Conservation (phyloP, 2,329 filamentous ascomycete genomes). For the Cercospora zeina region DNA sequence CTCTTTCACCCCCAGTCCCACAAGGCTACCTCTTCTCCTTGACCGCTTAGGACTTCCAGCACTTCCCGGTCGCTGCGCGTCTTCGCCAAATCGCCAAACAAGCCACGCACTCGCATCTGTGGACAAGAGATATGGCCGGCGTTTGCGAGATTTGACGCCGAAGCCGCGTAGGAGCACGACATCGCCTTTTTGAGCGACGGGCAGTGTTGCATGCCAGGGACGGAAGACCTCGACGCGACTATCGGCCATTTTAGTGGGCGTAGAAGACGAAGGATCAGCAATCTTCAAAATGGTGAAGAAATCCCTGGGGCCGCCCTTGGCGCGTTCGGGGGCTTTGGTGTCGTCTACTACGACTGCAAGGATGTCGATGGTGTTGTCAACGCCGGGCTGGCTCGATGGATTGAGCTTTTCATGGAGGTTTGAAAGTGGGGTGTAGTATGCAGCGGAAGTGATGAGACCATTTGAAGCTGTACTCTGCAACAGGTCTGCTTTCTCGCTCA, state of each 20-base stretch:
- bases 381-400: conserved; percentile 40
- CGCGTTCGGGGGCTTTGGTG: conserved; percentile 41
- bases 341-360: conserved; percentile 47
- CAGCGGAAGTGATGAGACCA: conserved; percentile 29
- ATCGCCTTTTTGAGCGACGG: conserved; percentile 46
- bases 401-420: conserved; percentile 45
- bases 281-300: conserved; percentile 47
- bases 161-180: conserved; percentile 49
- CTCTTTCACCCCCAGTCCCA: conserved; percentile 38
- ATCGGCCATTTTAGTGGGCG: conserved; percentile 17
- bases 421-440: conserved; percentile 50
- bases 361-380: conserved; percentile 44
- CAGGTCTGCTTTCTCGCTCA: conserved; percentile 9
- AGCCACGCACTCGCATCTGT: conserved; percentile 50
- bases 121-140: conserved; percentile 43
- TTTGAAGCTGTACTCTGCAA: conserved; percentile 16
- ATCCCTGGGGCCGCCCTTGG: conserved; percentile 47
- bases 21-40: conserved; percentile 28
- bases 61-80: conserved; percentile 28
- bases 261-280: conserved; percentile 40
- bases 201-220: conserved; percentile 46
- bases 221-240: conserved; percentile 47
- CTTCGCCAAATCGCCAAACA: conserved; percentile 45
- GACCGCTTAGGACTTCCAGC: conserved; percentile 33
- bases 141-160: conserved; percentile 45